Evolutionary conservation across 169 alveolate species (phyloP), one percentile per base, ranked within the genome.

Genomic region (Plasmodium coatneyi): DNA sequence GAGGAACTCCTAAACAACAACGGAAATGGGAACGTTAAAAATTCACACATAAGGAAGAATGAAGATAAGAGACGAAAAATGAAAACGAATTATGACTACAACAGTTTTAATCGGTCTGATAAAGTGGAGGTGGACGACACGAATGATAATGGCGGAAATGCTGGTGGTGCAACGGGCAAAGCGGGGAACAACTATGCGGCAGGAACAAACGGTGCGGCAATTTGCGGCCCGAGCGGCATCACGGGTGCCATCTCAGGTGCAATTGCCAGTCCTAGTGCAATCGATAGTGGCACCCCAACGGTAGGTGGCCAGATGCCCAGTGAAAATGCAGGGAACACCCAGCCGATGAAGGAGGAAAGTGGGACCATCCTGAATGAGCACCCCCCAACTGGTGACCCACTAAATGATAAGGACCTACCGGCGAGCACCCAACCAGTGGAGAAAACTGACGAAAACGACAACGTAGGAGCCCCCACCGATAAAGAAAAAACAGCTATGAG

Each of bases 1-100:
- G 89, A 78, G 19, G 89, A 79, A 22, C 19, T 60, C 46, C 10
- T 89, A 52, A 89, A 28, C 25, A 66, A 0, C 36, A 66, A 66
- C n/a, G 76, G 76, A 66, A 79, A 39, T 78, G 52, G 22, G 16
- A 79, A 39, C 54, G 10, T 22, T 4, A 86, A 86, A 32, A 79
- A 54, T 25, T 10, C 71, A 6, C 7, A 78, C 82, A n/a, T 60
- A 12, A 89, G 60, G 43, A 89, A 60, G 25, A 80, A 39, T 5
- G 94, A 89, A n/a, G 94, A 80, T 19, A 89, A 89, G 19, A 89
- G 71, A 71, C 80, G 71, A 43, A 89, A 80, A 39, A 19, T 22
- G 36, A 89, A 43, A 79, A 56, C 25, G 12, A 74, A 89, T 60
- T 56, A 60, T 66, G 94, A 89, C 19, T 22, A 2, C 52, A 43